Percentiles rank a stretch among this genome's conserved stretches.
Evolutionary conservation across 768 basidiomycete genomes (phyloP).

Genomic region (Phlebiopsis gigantea): DNA sequence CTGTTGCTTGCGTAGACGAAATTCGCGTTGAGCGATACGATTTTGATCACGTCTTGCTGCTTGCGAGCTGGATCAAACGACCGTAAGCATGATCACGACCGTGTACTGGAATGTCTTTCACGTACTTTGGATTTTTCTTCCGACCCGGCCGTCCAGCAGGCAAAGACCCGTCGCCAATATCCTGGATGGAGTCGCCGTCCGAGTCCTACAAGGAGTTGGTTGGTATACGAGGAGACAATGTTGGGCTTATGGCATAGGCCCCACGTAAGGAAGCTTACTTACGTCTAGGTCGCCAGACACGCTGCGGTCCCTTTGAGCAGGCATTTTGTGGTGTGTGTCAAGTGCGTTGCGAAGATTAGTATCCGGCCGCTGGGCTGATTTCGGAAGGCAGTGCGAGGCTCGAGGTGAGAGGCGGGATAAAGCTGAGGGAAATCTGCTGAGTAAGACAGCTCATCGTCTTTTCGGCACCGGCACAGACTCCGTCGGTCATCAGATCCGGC

Average conservation of each 20-base stretch:
- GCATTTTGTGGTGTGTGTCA: constrained; percentile 32
- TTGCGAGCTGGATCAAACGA: constrained; percentile 56
- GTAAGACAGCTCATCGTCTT: background rate
- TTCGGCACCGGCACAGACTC: background rate
- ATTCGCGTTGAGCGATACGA: constrained; percentile 90
- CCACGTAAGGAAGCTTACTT: constrained; percentile 12
- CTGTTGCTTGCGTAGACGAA: constrained; percentile 88
- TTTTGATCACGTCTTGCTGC: constrained; percentile 87
- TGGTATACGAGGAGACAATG: background rate
- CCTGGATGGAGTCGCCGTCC: constrained; percentile 52
- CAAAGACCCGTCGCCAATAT: constrained; percentile 14
- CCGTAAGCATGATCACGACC: constrained; percentile 27
- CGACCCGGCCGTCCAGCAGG: constrained; percentile 57
- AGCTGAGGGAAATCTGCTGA: constrained; percentile 5
- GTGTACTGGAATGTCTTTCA: constrained; percentile 15
- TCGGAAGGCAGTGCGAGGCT: background rate
- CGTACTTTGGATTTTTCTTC: constrained; percentile 88
- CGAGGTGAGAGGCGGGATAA: constrained; percentile 1
- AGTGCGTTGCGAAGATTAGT: background rate
- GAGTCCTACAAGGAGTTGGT: constrained; percentile 42
- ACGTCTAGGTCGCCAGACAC: constrained; percentile 59
- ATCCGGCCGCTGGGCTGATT: background rate
- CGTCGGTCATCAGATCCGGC: background rate
- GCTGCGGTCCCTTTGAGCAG: constrained; percentile 56
- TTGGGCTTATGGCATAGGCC: background rate